Conservation (phyloP, 345 rosid genomes). For the Gossypium anomalum region DNA sequence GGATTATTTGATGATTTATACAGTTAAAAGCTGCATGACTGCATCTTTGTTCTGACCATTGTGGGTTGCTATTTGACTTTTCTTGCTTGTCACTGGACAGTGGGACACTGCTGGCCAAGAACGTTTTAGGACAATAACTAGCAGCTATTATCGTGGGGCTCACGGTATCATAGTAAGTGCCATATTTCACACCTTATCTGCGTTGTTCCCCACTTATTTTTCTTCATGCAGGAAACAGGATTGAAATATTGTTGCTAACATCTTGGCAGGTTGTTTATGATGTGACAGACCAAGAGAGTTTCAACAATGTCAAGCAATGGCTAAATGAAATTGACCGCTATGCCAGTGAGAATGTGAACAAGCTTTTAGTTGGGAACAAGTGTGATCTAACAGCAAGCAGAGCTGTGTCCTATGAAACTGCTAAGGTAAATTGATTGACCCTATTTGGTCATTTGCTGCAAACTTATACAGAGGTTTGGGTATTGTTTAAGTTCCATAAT, state of each 20-base stretch:
- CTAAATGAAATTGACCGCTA: conserved; percentile 70
- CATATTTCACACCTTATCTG: neutral
- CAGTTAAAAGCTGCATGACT: neutral
- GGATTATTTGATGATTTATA: neutral
- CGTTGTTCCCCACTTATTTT: neutral
- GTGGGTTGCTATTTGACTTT: neutral
- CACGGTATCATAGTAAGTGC: conserved; percentile 65
- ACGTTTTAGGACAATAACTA: conserved; percentile 73
- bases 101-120: conserved; percentile 92
- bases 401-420: conserved; percentile 63
- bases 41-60: neutral
- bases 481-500: neutral
- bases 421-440: conserved; percentile 37
- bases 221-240: neutral
- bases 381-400: conserved; percentile 62
- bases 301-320: conserved; percentile 78
- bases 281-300: conserved; percentile 76
- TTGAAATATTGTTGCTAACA: conserved; percentile 11
- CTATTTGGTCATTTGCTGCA: neutral
- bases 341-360: conserved; percentile 74
- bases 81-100: conserved; percentile 28
- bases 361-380: conserved; percentile 75
- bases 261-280: conserved; percentile 58
- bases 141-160: conserved; percentile 83
- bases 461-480: neutral